Evolutionary conservation across 768 basidiomycete species (phyloP).

Genomic region (Boletus pseudo-olivaceus): DNA sequence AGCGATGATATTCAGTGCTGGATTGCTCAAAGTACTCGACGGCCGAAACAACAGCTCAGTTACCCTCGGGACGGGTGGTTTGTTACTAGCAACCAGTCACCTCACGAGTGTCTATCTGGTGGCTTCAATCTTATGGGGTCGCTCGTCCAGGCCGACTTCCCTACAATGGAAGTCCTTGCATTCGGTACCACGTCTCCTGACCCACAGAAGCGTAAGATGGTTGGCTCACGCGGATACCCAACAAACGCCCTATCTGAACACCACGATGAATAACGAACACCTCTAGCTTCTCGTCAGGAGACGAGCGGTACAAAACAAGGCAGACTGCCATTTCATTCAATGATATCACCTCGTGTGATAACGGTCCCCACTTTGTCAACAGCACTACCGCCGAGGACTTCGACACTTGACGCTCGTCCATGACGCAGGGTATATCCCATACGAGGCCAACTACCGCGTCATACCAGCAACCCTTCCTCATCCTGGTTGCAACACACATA

Average conservation of each 20-base stretch:
- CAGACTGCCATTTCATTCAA: not conserved
- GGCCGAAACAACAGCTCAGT: too few relatives aligned
- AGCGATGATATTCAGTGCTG: too few relatives aligned
- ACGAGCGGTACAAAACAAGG: not conserved
- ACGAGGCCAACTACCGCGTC: too few relatives aligned
- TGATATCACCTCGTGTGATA: not conserved
- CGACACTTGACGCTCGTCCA: not conserved
- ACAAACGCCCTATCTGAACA: not conserved
- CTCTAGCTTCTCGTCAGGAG: not conserved
- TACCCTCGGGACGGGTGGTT: not conserved
- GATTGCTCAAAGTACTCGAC: too few relatives aligned
- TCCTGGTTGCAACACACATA: not conserved
- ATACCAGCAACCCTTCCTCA: not conserved
- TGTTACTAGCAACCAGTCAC: not conserved
- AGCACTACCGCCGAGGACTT: not conserved
- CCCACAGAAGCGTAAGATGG: not conserved
- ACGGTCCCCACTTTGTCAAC: not conserved
- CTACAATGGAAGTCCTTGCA: not conserved
- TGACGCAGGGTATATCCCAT: not conserved
- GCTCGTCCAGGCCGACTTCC: not conserved
- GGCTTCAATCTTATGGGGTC: not conserved
- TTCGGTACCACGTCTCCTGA: not conserved
- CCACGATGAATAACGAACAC: not conserved
- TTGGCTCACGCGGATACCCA: not conserved
- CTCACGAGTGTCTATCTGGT: not conserved